Evolutionary conservation across 2,329 filamentous ascomycete genomes (phyloP).

Genomic region (Neopestalotiopsis sp.): DNA sequence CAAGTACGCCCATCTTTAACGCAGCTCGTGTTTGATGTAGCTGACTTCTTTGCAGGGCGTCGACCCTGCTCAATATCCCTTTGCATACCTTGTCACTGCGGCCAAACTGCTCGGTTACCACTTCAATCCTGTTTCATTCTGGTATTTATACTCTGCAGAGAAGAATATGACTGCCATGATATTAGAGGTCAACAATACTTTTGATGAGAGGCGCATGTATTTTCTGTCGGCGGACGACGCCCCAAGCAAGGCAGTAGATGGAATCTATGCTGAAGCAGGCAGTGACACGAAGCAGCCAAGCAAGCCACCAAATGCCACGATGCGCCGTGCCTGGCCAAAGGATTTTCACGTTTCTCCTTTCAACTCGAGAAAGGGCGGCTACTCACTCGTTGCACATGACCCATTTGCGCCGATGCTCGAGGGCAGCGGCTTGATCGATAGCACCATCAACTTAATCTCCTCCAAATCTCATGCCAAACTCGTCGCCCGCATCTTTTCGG

Average conservation of each 20-base stretch:
- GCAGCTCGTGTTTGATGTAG: background rate
- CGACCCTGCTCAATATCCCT: conserved; percentile 64
- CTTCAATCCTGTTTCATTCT: conserved; percentile 80
- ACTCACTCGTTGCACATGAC: conserved; percentile 56
- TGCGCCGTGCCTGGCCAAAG: conserved; percentile 65
- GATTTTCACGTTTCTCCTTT: conserved; percentile 81
- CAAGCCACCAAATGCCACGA: conserved; percentile 25
- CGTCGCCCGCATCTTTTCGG: conserved; percentile 63
- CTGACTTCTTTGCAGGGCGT: conserved; percentile 48
- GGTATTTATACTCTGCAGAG: conserved; percentile 72
- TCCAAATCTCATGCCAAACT: conserved; percentile 66
- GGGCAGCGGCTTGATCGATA: conserved; percentile 52
- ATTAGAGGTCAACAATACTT: conserved; percentile 78
- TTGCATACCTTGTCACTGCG: conserved; percentile 74
- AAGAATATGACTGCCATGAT: conserved; percentile 67
- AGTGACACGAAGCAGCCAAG: conserved; percentile 12
- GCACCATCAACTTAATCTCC: conserved; percentile 64
- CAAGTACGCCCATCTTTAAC: conserved; percentile 49
- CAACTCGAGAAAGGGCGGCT: conserved; percentile 64
- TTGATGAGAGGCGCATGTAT: conserved; percentile 73
- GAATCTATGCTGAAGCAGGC: conserved; percentile 13
- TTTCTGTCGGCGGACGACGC: conserved; percentile 52
- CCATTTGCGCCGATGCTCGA: conserved; percentile 46
- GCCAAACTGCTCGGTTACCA: conserved; percentile 71
- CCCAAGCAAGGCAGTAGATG: conserved; percentile 19